Percentiles rank a stretch among this genome's conserved stretches.
Conservation (phyloP, 495 filamentous ascomycete genomes). For the Aspergillus wentii region DNA sequence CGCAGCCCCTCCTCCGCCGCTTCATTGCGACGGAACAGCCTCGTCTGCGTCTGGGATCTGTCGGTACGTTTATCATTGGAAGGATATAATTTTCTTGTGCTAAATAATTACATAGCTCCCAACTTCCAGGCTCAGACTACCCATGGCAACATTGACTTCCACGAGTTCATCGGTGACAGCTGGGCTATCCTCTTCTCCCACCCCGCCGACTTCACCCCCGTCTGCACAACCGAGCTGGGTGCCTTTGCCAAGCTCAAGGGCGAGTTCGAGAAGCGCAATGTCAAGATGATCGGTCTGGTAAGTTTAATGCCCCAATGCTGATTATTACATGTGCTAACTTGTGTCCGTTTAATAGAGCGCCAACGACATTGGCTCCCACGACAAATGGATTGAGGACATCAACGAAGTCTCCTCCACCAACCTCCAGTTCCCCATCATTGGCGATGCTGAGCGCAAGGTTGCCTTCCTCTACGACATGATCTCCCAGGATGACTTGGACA, state of each 20-base stretch:
- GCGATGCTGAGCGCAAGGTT: slow-evolving; percentile 60
- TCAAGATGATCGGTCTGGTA: slow-evolving; percentile 64
- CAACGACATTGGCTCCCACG: slow-evolving; percentile 55
- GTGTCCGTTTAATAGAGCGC: no score
- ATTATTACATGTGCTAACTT: not conserved
- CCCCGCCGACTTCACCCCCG: slow-evolving; percentile 66
- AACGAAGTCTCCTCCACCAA: slow-evolving; percentile 53
- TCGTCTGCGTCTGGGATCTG: slow-evolving; percentile 54
- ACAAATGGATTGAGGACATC: slow-evolving; percentile 61
- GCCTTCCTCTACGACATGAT: slow-evolving; percentile 68
- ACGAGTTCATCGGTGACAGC: slow-evolving; percentile 52
- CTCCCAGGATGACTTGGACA: slow-evolving; percentile 50
- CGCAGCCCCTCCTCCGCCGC: slow-evolving; percentile 28
- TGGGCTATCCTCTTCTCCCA: slow-evolving; percentile 68
- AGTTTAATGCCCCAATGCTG: slow-evolving; percentile 1
- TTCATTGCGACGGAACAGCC: slow-evolving; percentile 48
- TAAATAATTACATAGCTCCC: slow-evolving; percentile 33
- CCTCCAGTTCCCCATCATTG: slow-evolving; percentile 64
- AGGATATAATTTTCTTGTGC: not conserved
- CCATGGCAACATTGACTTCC: slow-evolving; percentile 63
- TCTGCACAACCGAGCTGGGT: slow-evolving; percentile 66
- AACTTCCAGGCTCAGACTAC: slow-evolving; percentile 65
- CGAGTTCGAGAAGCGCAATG: slow-evolving; percentile 57
- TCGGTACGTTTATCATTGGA: no score
- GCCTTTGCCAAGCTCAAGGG: slow-evolving; percentile 59